phyloP scores from a whole-genome alignment of 805 yeast genomes.

The Kluyveromyces nonfermentans region DNA sequence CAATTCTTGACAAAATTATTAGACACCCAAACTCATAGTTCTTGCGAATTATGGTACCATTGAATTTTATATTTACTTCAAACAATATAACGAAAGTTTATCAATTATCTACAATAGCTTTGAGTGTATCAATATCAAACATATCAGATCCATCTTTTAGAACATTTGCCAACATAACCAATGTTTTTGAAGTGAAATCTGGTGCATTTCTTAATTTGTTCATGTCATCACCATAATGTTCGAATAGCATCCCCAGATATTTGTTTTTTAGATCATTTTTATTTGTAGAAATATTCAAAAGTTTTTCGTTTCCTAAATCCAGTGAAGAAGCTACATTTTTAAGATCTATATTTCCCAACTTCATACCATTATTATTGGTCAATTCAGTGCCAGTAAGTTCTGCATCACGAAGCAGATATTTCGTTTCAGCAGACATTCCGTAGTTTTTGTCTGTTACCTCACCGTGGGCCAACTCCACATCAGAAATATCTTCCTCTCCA shows the following conservation, averaged over 20 bases:
- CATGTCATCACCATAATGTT: slow-evolving; percentile 51
- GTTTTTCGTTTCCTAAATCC: slow-evolving; percentile 19
- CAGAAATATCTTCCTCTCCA: slow-evolving; percentile 24
- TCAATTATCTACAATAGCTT: slow-evolving; percentile 23
- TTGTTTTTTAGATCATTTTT: slow-evolving; percentile 35
- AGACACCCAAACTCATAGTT: too few species aligned
- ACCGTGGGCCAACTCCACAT: slow-evolving; percentile 23
- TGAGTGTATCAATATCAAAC: slow-evolving; percentile 46
- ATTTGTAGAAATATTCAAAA: slow-evolving; percentile 7
- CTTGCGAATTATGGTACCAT: slow-evolving; percentile 6
- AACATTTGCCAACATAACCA: slow-evolving; percentile 46
- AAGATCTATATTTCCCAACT: slow-evolving; percentile 21
- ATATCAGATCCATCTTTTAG: slow-evolving; percentile 50
- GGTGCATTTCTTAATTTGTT: slow-evolving; percentile 52
- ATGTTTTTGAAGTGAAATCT: slow-evolving; percentile 51
- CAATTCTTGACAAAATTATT: too few species aligned
- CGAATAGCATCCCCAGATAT: slow-evolving; percentile 47
- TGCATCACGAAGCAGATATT: slow-evolving; percentile 14
- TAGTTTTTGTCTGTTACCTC: slow-evolving; percentile 2
- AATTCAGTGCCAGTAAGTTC: slow-evolving; percentile 30
- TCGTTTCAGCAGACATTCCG: slow-evolving; percentile 13
- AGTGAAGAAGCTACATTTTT: slow-evolving; percentile 24
- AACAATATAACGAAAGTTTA: slow-evolving; percentile 1
- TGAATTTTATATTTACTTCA: neutral
- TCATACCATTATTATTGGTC: slow-evolving; percentile 19